phyloP scores from a whole-genome alignment of 140 eudicot species.

The Anethum foeniculum region DNA sequence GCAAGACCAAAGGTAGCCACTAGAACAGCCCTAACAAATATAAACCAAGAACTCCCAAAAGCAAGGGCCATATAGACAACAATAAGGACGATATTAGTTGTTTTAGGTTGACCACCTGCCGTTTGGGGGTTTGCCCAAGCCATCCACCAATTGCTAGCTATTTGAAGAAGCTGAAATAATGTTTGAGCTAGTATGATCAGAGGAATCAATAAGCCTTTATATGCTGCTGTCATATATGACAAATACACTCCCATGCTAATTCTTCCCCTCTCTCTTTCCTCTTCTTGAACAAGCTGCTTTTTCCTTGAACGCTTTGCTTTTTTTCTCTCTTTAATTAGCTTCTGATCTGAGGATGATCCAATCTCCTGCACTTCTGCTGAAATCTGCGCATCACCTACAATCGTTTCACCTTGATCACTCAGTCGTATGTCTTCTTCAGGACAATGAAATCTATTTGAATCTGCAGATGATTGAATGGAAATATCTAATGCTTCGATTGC shows the following conservation, averaged over 20 bases:
- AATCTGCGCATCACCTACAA: slow-evolving; percentile 26
- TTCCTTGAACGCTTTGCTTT: slow-evolving; percentile 68
- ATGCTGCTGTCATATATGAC: slow-evolving; percentile 92
- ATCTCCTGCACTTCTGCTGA: slow-evolving; percentile 40
- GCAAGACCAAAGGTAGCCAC: slow-evolving; percentile 81
- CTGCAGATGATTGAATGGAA: slow-evolving; percentile 53
- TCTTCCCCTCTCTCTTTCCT: slow-evolving; percentile 81
- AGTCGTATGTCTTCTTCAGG: slow-evolving; percentile 22
- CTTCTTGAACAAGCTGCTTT: slow-evolving; percentile 90
- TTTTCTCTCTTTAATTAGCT: slow-evolving; percentile 75
- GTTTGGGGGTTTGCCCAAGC: slow-evolving; percentile 99
- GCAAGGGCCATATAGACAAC: slow-evolving; percentile 90
- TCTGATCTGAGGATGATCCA: slow-evolving; percentile 47
- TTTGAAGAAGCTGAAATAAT: slow-evolving; percentile 74
- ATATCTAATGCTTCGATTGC: slow-evolving; percentile 86
- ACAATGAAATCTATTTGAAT: slow-evolving; percentile 37
- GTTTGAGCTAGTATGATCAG: slow-evolving; percentile 74
- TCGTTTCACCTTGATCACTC: slow-evolving; percentile 35
- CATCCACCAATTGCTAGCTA: slow-evolving; percentile 99
- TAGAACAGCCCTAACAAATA: slow-evolving; percentile 78
- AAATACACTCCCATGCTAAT: slow-evolving; percentile 82
- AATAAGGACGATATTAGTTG: slow-evolving; percentile 57
- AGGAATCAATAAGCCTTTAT: slow-evolving; percentile 76
- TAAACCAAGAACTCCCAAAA: slow-evolving; percentile 79
- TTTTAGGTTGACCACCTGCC: slow-evolving; percentile 52